Base-by-base conservation (phyloP, 2,329 filamentous ascomycete species). In the Diaporthe sp. region DNA sequence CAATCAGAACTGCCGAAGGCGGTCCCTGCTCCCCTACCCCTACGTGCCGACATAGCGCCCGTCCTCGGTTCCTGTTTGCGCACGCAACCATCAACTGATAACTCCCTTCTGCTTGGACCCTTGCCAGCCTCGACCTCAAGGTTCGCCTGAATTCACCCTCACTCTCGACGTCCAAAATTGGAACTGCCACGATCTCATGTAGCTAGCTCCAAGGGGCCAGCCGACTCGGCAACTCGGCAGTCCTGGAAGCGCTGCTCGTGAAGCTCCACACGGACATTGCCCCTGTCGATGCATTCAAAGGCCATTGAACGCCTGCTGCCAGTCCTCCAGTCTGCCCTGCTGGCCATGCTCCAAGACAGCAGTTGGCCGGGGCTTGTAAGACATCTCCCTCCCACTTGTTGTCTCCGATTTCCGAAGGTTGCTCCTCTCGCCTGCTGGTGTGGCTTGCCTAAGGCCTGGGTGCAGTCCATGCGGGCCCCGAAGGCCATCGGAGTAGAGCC, bases 331-430 rank as follows among this genome's bases (percentile, higher is more conserved):
- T n/a, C 28, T n/a, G 28, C 44, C 20, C 12, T 44, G 25, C 17
- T 49, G 42, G 25, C 42, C 28, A 6, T 55, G 49, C 61, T 44
- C 20, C 15, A 37, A 25, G 42, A 51, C 42, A 34, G 63, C 47
- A 12, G 65, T 53, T 20, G 31, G 22, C 65, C 31, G 47, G 47
- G 42, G 65, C 31, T 37, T 39, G 12, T 39, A 34, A 68, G 65
- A 68, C 65, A 53, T 28, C 8, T 20, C 13, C 42, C 22, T 51
- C 31, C 22, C 22, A 10, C 63, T 37, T 39, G 28, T 28, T 39
- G 70, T 72, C 70, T 72, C 70, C 55, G 70, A 72, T 39, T 44
- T 63, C 58, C 71, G 71, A 63, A 17, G 31, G 22, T 55, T 20
- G 55, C 31, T 12, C 55, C 31, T 39, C 34, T 70, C 65, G 49